These are phyloP conservation scores for Aspergillus conjunctus DNA, from an alignment of 495 filamentous ascomycete species.

Conservation along the genomic window DNA sequence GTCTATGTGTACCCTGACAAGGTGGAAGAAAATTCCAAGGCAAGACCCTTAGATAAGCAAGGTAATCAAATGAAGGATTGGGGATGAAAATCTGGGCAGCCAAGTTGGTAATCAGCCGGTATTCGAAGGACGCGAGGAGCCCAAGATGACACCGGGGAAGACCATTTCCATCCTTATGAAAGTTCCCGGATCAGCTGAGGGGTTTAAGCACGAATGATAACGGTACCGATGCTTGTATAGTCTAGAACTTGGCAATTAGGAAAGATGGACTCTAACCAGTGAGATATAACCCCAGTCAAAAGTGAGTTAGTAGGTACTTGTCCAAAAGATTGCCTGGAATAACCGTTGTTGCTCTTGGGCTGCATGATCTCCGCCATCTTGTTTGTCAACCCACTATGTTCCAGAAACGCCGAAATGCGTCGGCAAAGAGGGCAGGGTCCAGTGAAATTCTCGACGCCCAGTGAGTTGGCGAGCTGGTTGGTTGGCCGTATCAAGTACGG, in stretches of 20 bases:
- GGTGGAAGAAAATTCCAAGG: no score
- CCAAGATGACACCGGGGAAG: neutral
- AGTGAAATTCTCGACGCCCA: slow-evolving; percentile 20
- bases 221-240: neutral
- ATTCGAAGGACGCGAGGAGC: no score
- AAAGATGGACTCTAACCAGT: neutral
- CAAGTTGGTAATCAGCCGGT: no score
- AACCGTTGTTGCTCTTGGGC: slow-evolving; percentile 3
- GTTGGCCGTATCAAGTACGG: slow-evolving; percentile 27
- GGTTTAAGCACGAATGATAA: neutral
- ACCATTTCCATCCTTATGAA: neutral
- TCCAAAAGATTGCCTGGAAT: neutral
- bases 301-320: slow-evolving; percentile 15
- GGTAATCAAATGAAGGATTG: no score
- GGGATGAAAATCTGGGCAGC: no score
- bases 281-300: slow-evolving; percentile 18
- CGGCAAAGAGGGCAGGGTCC: neutral
- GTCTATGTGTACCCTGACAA: no score
- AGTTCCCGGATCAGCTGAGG: neutral
- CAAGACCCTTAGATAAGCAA: no score
- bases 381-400: slow-evolving; percentile 21
- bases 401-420: slow-evolving; percentile 22
- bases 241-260: neutral
- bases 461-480: slow-evolving; percentile 33
- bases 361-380: slow-evolving; percentile 14